Evolutionary conservation across 1,284 basidiomycete genomes (phyloP).

Genomic region (Malassezia sp.): DNA sequence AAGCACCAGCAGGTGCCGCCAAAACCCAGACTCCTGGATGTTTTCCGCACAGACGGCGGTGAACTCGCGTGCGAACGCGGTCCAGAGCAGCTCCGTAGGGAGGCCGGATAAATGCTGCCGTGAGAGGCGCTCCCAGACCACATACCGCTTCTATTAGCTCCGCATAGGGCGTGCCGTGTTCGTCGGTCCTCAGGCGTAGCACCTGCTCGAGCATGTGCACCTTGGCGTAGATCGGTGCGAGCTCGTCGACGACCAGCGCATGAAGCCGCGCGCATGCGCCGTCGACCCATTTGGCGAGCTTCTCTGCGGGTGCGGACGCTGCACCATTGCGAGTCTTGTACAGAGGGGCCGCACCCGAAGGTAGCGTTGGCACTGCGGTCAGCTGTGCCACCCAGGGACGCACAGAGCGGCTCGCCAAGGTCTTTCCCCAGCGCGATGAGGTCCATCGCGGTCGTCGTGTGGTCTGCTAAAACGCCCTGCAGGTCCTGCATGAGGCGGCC

Average conservation of each 20-base stretch:
- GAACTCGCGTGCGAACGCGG: neutral
- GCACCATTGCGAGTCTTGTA: too few species aligned
- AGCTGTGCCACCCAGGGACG: too few species aligned
- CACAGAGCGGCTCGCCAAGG: conserved; percentile 5
- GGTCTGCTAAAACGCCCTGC: conserved; percentile 5
- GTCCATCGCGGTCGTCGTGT: conserved; percentile 2
- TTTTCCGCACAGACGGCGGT: neutral
- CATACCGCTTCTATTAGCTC: neutral
- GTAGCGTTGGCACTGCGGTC: too few species aligned
- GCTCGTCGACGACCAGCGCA: conserved; percentile 12
- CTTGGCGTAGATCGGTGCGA: conserved; percentile 7
- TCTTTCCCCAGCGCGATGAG: conserved; percentile 5
- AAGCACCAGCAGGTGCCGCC: conserved; percentile 2
- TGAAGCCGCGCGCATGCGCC: conserved; percentile 1
- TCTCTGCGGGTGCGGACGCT: too few species aligned
- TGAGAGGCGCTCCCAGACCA: neutral
- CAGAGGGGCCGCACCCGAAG: too few species aligned
- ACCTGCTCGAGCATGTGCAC: conserved; percentile 11
- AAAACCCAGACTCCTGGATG: conserved; percentile 12
- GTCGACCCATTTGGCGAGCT: neutral
- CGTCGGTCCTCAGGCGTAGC: neutral
- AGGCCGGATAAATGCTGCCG: neutral
- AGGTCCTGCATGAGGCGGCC: conserved; percentile 5
- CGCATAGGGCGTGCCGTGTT: neutral
- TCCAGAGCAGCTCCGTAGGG: conserved; percentile 4